phyloP scores from a whole-genome alignment of 2,329 filamentous ascomycete genomes.

The Arthrobotrys entomopaga region DNA sequence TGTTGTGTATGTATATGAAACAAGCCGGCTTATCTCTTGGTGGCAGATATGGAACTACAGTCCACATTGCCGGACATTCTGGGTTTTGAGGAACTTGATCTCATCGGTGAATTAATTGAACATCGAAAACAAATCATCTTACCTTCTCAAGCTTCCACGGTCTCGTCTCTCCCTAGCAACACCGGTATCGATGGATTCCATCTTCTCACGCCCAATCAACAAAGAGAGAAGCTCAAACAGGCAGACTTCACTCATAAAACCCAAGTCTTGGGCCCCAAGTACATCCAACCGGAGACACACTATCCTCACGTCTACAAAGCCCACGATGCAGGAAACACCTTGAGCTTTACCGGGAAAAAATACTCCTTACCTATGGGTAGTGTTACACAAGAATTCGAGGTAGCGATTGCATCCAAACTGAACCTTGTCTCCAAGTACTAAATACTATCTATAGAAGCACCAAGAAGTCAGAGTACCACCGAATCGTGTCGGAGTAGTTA shows the following conservation, averaged over 20 bases:
- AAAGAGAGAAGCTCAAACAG: constrained; percentile 79
- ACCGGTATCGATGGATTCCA: constrained; percentile 64
- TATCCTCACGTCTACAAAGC: constrained; percentile 95
- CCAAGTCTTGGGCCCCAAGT: constrained; percentile 74
- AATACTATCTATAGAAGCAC: constrained; percentile 72
- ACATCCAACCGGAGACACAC: constrained; percentile 74
- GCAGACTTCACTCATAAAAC: constrained; percentile 87
- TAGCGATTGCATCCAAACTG: constrained; percentile 36
- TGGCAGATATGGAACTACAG: constrained; percentile 83
- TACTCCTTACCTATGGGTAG: constrained; percentile 84
- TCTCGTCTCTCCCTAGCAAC: constrained; percentile 57
- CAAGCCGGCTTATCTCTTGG: constrained; percentile 60
- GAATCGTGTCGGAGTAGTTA: constrained; percentile 77
- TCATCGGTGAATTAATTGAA: constrained; percentile 88
- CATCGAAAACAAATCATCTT: constrained; percentile 76
- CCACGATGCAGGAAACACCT: constrained; percentile 83
- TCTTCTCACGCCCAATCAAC: constrained; percentile 78
- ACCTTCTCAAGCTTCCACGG: constrained; percentile 58
- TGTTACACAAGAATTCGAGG: constrained; percentile 72
- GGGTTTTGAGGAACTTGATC: constrained; percentile 91
- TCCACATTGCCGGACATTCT: constrained; percentile 87
- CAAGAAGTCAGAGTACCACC: constrained; percentile 91
- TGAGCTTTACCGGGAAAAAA: constrained; percentile 81
- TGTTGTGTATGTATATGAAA: constrained; percentile 43
- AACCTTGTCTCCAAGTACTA: constrained; percentile 23